Evolutionary conservation across 164 flowering plant genomes (phyloP).

Genomic region (Magnolia sinica): DNA sequence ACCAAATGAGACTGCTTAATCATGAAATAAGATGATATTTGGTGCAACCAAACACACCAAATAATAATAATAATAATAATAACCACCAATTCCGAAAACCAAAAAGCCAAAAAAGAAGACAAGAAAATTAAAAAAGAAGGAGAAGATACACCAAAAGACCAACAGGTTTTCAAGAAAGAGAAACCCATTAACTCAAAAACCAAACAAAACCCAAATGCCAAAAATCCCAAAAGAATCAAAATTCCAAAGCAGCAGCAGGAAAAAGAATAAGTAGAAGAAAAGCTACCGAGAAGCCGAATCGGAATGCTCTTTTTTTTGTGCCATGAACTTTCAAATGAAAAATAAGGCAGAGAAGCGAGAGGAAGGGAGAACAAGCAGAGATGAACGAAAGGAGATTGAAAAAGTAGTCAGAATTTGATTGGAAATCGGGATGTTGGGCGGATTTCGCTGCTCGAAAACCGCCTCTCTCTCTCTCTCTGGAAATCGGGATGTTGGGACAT

Average conservation of each 20-base stretch:
- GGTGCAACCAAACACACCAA: too few species aligned
- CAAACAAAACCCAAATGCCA: neutral
- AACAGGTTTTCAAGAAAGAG: neutral
- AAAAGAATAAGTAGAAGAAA: neutral
- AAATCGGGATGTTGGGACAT: too few species aligned
- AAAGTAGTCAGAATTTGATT: neutral
- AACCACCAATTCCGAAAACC: neutral
- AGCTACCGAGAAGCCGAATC: neutral
- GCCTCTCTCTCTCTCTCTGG: neutral
- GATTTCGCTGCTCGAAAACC: slow-evolving; percentile 1
- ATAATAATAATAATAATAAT: neutral
- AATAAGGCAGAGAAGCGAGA: too few species aligned
- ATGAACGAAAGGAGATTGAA: neutral
- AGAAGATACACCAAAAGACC: neutral
- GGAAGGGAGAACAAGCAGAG: neutral
- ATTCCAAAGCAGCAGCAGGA: neutral
- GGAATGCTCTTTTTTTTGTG: neutral
- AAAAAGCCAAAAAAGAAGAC: neutral
- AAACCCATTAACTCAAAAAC: neutral
- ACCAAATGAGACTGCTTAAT: too few species aligned
- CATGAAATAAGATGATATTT: too few species aligned
- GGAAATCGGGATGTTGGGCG: neutral
- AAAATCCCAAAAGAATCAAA: neutral
- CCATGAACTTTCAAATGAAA: neutral
- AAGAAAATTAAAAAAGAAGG: neutral